Percentiles rank a stretch among this genome's conserved stretches.
Conservation (phyloP, 2,329 filamentous ascomycete genomes). For the Paecilomyces variotii region DNA sequence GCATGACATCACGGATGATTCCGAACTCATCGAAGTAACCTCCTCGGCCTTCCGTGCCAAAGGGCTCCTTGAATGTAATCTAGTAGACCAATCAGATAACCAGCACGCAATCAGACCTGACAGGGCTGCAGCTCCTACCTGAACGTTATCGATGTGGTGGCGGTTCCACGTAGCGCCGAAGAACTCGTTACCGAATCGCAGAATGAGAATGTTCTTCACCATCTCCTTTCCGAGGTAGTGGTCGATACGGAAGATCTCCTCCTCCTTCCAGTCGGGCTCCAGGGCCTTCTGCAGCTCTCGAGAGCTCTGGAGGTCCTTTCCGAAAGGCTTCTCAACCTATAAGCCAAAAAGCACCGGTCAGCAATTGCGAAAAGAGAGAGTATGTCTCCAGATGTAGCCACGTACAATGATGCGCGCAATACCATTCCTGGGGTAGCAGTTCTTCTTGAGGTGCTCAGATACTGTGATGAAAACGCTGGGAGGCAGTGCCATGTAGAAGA, state of each 20-base stretch:
- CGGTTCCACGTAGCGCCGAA: constrained; percentile 98
- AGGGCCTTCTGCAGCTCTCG: constrained; percentile 90
- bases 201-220: constrained; percentile 99
- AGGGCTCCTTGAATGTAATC: constrained; percentile 99
- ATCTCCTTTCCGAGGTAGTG: constrained; percentile 99
- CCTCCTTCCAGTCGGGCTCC: constrained; percentile 96
- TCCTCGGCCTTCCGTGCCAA: constrained; percentile 93
- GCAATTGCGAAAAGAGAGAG: background rate
- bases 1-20: constrained; percentile 99
- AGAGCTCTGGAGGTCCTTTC: constrained; percentile 91
- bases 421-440: constrained; percentile 87
- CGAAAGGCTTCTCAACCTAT: constrained; percentile 97
- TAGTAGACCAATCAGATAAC: constrained; percentile 18
- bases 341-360: background rate
- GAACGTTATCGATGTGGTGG: constrained; percentile 98
- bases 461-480: constrained; percentile 97
- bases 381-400: constrained; percentile 9
- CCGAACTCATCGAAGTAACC: constrained; percentile 99
- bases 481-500: constrained; percentile 99
- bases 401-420: constrained; percentile 89
- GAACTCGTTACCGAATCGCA: constrained; percentile 98
- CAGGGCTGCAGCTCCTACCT: constrained; percentile 39
- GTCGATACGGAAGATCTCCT: constrained; percentile 98
- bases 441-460: constrained; percentile 92
- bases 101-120: background rate